Conservation (phyloP, 768 basidiomycete species). For the Rhodotorula babjevae region DNA sequence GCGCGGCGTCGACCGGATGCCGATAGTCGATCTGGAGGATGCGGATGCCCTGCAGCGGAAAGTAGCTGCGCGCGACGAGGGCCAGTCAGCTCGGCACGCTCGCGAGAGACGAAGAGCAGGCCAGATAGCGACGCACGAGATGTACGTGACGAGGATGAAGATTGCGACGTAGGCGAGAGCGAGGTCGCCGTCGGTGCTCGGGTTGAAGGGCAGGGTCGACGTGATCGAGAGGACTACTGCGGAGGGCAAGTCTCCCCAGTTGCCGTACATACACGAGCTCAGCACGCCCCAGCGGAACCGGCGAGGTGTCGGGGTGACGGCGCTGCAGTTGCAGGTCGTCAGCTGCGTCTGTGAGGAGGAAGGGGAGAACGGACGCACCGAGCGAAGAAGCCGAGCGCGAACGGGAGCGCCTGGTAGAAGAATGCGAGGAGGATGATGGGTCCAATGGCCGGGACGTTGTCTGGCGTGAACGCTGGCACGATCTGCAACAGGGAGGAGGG, state of each 20-base stretch:
- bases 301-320: not conserved
- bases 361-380: too few species aligned
- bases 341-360: too few species aligned
- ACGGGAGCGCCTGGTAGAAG: slow-evolving; percentile 50
- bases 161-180: slow-evolving; percentile 44
- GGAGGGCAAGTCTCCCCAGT: slow-evolving; percentile 49
- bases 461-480: slow-evolving; percentile 22
- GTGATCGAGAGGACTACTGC: slow-evolving; percentile 64
- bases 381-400: slow-evolving; percentile 48
- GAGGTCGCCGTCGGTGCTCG: slow-evolving; percentile 57
- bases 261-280: not conserved
- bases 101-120: too few species aligned
- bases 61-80: slow-evolving; percentile 45
- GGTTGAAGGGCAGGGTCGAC: slow-evolving; percentile 60
- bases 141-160: slow-evolving; percentile 34
- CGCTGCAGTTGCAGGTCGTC: too few species aligned
- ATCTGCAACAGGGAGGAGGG: slow-evolving; percentile 1
- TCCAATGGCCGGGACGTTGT: slow-evolving; percentile 10
- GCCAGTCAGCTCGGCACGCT: too few species aligned
- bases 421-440: slow-evolving; percentile 50
- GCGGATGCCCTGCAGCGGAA: slow-evolving; percentile 59
- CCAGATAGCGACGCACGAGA: slow-evolving; percentile 48
- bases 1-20: slow-evolving; percentile 47
- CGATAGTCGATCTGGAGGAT: slow-evolving; percentile 61
- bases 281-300: not conserved